Percentiles rank a stretch among this genome's conserved stretches.
Evolutionary conservation across 805 yeast genomes (phyloP).

Genomic region (Metahyphopichia silvanorum): DNA sequence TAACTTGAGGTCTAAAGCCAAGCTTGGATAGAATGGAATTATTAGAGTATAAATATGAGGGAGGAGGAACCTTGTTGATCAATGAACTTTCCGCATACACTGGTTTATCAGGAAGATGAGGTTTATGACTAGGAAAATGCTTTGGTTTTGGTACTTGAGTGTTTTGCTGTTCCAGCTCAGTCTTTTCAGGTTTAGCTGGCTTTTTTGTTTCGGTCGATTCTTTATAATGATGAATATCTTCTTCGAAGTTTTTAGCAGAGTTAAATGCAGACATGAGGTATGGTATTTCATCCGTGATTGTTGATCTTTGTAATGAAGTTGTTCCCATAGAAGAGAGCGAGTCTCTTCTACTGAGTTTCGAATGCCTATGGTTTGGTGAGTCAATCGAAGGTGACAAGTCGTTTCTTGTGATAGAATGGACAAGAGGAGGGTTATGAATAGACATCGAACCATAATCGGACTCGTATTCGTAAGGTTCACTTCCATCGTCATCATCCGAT

Average conservation of each 20-base stretch:
- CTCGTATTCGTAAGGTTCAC: constrained; percentile 25
- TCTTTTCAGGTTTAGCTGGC: neutral
- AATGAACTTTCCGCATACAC: constrained; percentile 34
- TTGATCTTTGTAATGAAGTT: constrained; percentile 45
- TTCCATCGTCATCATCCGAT: constrained; percentile 18
- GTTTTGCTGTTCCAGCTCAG: constrained; percentile 1
- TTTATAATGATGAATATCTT: constrained; percentile 36
- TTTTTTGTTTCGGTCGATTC: constrained; percentile 14
- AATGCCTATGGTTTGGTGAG: neutral
- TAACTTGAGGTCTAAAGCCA: constrained; percentile 41
- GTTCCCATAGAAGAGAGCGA: constrained; percentile 26
- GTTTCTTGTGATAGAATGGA: constrained; percentile 37
- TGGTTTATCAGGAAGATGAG: constrained; percentile 27
- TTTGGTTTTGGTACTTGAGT: constrained; percentile 2
- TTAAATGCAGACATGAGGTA: constrained; percentile 63
- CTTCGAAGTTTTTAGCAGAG: constrained; percentile 56
- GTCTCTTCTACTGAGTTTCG: constrained; percentile 17
- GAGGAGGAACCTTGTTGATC: no score
- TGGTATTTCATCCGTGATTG: constrained; percentile 64
- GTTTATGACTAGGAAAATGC: constrained; percentile 19
- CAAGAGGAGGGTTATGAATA: constrained; percentile 26
- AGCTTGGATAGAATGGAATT: constrained; percentile 33
- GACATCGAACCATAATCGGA: constrained; percentile 14
- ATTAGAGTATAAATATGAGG: constrained; percentile 28
- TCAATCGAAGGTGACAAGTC: constrained; percentile 1